Percentiles rank a stretch among this genome's conserved stretches.
Conservation (phyloP, 2,329 filamentous ascomycete species). For the Aspergillus calidoustus region DNA sequence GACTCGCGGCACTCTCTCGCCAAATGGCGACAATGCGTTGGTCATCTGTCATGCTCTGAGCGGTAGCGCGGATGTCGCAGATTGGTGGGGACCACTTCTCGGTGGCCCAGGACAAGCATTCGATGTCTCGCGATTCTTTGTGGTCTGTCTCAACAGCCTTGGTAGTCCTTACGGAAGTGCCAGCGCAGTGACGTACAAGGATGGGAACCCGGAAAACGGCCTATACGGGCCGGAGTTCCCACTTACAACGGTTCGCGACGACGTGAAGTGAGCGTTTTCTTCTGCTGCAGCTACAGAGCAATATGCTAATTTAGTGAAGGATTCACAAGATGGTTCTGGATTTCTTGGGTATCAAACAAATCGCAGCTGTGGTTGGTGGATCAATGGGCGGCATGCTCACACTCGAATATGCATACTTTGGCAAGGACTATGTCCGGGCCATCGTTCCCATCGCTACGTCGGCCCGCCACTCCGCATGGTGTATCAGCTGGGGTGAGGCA, state of each 20-base stretch:
- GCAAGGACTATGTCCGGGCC: conserved; percentile 62
- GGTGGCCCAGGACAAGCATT: conserved; percentile 59
- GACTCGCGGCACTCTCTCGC: conserved; percentile 62
- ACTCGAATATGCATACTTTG: conserved; percentile 70
- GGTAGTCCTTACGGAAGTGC: conserved; percentile 61
- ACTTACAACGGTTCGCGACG: conserved; percentile 90
- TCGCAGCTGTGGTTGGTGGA: conserved; percentile 60
- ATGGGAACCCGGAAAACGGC: conserved; percentile 74
- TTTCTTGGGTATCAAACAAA: conserved; percentile 57
- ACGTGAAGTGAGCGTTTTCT: conserved; percentile 73
- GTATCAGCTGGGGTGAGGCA: conserved; percentile 63
- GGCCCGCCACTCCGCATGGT: conserved; percentile 61
- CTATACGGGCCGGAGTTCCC: conserved; percentile 96
- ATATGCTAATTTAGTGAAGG: conserved; percentile 34
- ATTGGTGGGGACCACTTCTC: conserved; percentile 62
- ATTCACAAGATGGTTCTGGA: conserved; percentile 61
- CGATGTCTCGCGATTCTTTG: conserved; percentile 58
- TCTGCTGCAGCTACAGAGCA: background rate
- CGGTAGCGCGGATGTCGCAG: conserved; percentile 59
- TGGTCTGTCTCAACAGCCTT: conserved; percentile 59
- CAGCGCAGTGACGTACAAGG: conserved; percentile 72
- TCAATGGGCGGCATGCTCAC: conserved; percentile 65
- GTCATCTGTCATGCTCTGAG: conserved; percentile 63
- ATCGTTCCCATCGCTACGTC: conserved; percentile 63
- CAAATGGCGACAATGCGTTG: conserved; percentile 64